Evolutionary conservation across 1,284 basidiomycete genomes (phyloP).

Genomic region (Puccinia sorghi): DNA sequence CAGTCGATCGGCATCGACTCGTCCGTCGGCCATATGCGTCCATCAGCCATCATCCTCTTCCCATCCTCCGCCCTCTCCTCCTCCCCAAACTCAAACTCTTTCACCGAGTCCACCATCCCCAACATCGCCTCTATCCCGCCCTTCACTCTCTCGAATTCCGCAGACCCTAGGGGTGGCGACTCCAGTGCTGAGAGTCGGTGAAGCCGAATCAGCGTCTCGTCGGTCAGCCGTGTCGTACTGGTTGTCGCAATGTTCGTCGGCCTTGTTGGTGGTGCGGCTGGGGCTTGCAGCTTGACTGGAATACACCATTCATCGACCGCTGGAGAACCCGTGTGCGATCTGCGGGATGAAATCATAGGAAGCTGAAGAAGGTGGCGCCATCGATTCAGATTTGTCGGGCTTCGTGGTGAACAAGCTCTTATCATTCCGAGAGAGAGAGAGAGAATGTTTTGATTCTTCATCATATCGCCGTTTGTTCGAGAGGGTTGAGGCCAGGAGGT

Average conservation of each 20-base stretch:
- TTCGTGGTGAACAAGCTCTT: no score
- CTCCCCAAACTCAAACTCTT: background rate
- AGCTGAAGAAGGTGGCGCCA: no score
- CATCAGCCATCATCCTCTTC: background rate
- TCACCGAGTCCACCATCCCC: conserved; percentile 19
- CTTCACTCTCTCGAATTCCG: background rate
- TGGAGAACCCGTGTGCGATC: background rate
- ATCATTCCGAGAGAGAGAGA: no score
- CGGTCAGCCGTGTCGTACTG: background rate
- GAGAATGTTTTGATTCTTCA: no score
- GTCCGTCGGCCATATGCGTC: conserved; percentile 9
- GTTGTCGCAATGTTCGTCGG: background rate
- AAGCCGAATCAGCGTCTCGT: conserved; percentile 2
- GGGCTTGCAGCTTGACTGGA: conserved; percentile 1
- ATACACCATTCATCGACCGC: conserved; percentile 28
- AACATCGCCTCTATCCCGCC: conserved; percentile 7
- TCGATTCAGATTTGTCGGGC: no score
- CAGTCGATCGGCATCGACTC: conserved; percentile 24
- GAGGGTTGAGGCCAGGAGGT: no score
- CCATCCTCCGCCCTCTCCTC: background rate
- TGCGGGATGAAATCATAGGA: background rate
- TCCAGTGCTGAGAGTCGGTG: conserved; percentile 17
- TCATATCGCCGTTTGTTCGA: no score
- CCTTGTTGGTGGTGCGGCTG: background rate
- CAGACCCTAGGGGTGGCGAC: background rate